Conservation (phyloP, 1,139 yeast genomes). For the Sugiyamaella japonica region DNA sequence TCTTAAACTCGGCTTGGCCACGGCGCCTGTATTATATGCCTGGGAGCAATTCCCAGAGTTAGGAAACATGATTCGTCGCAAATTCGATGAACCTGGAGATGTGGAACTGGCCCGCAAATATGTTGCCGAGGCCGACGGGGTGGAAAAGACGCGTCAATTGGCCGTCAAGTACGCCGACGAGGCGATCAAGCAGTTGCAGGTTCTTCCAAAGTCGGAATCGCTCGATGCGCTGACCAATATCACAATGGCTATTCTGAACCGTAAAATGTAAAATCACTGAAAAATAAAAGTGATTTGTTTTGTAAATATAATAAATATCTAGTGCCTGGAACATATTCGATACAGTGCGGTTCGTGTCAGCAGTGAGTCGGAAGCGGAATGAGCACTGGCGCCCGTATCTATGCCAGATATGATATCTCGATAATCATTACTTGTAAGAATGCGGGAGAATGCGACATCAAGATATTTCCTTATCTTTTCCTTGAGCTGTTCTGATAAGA, state of each 20-base stretch:
- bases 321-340: neutral
- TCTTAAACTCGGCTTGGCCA: slow-evolving; percentile 87
- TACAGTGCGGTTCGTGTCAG: neutral
- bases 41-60: slow-evolving; percentile 87
- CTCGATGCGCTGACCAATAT: slow-evolving; percentile 83
- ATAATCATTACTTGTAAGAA: neutral
- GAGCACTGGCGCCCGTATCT: neutral
- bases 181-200: slow-evolving; percentile 66
- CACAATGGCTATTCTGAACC: slow-evolving; percentile 78
- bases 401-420: slow-evolving; percentile 4
- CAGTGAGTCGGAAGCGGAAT: neutral
- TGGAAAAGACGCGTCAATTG: slow-evolving; percentile 70
- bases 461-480: slow-evolving; percentile 3
- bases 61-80: slow-evolving; percentile 80
- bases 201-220: slow-evolving; percentile 84
- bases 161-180: slow-evolving; percentile 75
- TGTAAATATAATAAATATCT: slow-evolving; percentile 4
- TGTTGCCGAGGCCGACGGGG: slow-evolving; percentile 71
- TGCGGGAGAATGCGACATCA: slow-evolving; percentile 1
- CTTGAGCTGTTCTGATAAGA: neutral
- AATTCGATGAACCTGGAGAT: slow-evolving; percentile 79
- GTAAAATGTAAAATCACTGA: slow-evolving; percentile 55
- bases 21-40: slow-evolving; percentile 94
- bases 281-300: no score
- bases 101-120: slow-evolving; percentile 74